Conservation (phyloP, 331 rosid species). For the Telfairia occidentalis region DNA sequence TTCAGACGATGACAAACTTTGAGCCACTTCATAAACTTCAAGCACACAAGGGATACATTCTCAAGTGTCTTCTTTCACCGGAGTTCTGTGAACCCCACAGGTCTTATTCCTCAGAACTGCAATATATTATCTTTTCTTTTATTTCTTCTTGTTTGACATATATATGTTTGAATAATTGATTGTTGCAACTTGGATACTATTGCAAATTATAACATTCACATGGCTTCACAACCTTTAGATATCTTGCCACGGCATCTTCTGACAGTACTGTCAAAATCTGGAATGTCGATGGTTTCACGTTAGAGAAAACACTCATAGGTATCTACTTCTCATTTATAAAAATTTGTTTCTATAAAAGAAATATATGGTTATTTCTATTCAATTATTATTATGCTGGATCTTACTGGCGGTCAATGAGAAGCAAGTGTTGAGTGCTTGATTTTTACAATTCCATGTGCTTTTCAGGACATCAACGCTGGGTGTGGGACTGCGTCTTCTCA, state of each 20-base stretch:
- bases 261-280: constrained; percentile 92
- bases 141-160: not conserved
- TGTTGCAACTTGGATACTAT: not conserved
- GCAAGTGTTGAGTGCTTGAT: constrained; percentile 7
- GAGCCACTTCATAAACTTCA: constrained; percentile 98
- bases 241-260: constrained; percentile 91
- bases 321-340: constrained; percentile 8
- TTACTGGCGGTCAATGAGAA: not conserved
- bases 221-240: constrained; percentile 36
- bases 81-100: constrained; percentile 97
- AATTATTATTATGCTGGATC: not conserved
- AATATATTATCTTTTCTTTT: constrained; percentile 1
- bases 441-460: constrained; percentile 21
- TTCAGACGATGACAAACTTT: constrained; percentile 94
- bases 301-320: constrained; percentile 87
- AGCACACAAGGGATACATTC: constrained; percentile 93
- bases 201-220: not conserved
- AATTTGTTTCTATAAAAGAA: not conserved
- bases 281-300: constrained; percentile 94
- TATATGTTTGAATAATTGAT: not conserved
- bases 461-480: constrained; percentile 92
- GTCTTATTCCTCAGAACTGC: constrained; percentile 24
- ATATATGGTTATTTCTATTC: not conserved
- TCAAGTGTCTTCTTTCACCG: constrained; percentile 90
- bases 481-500: constrained; percentile 99